Percentiles rank a stretch among this genome's conserved stretches.
These are phyloP conservation scores for Aspergillus incahuasiensis DNA, from an alignment of 495 filamentous ascomycete species.

Conservation along the genomic window DNA sequence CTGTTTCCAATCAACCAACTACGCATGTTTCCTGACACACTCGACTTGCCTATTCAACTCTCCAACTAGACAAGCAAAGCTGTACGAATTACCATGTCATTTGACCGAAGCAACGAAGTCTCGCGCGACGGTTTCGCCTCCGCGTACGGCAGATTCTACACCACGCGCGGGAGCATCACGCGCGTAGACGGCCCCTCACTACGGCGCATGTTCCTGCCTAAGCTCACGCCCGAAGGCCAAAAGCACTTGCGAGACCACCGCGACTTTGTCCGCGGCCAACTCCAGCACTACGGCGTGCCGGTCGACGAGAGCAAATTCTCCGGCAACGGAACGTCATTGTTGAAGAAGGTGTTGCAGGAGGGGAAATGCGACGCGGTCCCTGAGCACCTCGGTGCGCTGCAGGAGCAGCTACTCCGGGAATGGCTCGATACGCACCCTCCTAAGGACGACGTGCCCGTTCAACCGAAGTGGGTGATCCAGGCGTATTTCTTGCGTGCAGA, in stretches of 20 bases:
- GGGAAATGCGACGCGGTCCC: constrained; percentile 8
- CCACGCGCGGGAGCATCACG: not conserved
- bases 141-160: constrained; percentile 2
- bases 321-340: constrained; percentile 1
- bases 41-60: too few relatives aligned
- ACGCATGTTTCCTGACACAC: too few relatives aligned
- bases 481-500: constrained; percentile 2
- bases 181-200: constrained; percentile 2
- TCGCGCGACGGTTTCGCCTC: constrained; percentile 6
- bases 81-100: not conserved
- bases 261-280: constrained; percentile 8
- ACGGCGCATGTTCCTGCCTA: constrained; percentile 3
- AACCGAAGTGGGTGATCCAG: constrained; percentile 2
- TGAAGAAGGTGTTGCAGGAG: constrained; percentile 4
- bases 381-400: not conserved
- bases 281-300: constrained; percentile 7
- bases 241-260: not conserved
- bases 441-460: not conserved
- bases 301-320: not conserved
- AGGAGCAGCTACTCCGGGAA: constrained; percentile 5
- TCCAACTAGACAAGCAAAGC: too few relatives aligned
- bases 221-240: not conserved
- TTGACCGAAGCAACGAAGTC: not conserved
- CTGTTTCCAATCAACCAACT: too few relatives aligned
- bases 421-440: not conserved